A percentile compares a stretch with the other conserved stretches of the same genome.
Conservation (phyloP, 306 rosid species). For the Lupinus albus region DNA sequence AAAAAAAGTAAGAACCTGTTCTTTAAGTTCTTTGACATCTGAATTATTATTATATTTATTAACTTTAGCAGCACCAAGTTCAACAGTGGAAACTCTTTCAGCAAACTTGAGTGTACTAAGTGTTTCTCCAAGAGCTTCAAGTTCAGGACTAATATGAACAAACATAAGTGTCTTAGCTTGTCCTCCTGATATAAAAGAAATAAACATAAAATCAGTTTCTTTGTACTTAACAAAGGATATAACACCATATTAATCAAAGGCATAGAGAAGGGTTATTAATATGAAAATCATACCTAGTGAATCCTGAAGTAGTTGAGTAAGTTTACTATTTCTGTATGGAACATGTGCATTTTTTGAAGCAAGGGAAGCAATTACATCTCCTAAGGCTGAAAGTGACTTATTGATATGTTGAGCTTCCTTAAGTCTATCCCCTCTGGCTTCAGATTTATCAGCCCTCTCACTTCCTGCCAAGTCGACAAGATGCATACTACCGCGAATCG, state of each 20-base stretch:
- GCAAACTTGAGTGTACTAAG: conserved; percentile 93
- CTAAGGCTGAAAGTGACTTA: conserved; percentile 94
- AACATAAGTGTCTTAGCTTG: conserved; percentile 96
- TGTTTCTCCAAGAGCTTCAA: conserved; percentile 82
- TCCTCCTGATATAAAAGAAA: conserved; percentile 60
- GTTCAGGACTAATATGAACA: conserved; percentile 91
- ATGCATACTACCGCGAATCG: conserved; percentile 86
- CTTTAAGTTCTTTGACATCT: conserved; percentile 85
- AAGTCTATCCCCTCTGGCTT: conserved; percentile 88
- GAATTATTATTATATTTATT: conserved; percentile 57
- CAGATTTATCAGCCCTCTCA: conserved; percentile 94
- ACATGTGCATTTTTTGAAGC: conserved; percentile 84
- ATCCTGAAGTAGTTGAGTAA: conserved; percentile 94
- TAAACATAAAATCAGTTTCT: not conserved
- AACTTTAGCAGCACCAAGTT: conserved; percentile 82
- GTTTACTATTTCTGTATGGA: conserved; percentile 95
- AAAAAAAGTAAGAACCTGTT: conserved; percentile 59
- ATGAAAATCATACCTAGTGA: conserved; percentile 69
- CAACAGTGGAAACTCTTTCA: conserved; percentile 86
- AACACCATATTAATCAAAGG: not conserved
- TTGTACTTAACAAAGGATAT: not conserved
- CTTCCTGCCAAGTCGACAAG: conserved; percentile 98
- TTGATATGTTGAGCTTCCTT: conserved; percentile 98
- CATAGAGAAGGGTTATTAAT: not conserved
- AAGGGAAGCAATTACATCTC: conserved; percentile 93